Conservation (phyloP, 2,329 filamentous ascomycete species). For the Epichloe gansuensis region DNA sequence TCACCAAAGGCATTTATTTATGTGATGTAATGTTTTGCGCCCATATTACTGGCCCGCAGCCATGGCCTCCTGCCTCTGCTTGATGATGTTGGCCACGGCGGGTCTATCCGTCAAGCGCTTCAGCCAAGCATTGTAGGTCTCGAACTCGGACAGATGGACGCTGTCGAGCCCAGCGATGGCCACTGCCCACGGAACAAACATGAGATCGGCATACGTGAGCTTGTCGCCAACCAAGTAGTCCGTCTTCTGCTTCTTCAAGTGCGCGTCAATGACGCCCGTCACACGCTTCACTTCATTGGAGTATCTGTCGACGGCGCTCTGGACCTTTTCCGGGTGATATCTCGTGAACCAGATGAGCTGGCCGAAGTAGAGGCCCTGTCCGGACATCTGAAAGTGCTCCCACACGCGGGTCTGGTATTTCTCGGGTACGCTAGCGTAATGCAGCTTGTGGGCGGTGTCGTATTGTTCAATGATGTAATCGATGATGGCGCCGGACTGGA, state of each 20-base stretch:
- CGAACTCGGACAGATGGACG: not conserved
- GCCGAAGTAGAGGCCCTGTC: conserved; percentile 20
- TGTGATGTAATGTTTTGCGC: no score
- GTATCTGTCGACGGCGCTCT: conserved; percentile 17
- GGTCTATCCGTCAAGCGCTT: conserved; percentile 2
- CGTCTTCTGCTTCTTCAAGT: conserved; percentile 11
- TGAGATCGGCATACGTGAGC: conserved; percentile 15
- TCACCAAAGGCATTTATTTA: not conserved
- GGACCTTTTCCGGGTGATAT: conserved; percentile 13
- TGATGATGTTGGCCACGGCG: conserved; percentile 2
- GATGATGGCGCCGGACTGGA: conserved; percentile 13
- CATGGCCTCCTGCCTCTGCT: conserved; percentile 2
- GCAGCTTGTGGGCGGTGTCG: conserved; percentile 9
- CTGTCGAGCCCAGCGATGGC: not conserved
- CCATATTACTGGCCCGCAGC: not conserved
- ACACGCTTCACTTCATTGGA: conserved; percentile 16
- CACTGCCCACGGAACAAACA: conserved; percentile 13
- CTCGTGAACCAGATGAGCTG: conserved; percentile 13
- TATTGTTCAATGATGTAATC: conserved; percentile 14
- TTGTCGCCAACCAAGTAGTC: conserved; percentile 13
- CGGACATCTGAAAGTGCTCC: conserved; percentile 12
- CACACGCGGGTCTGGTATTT: conserved; percentile 8
- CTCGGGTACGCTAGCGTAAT: conserved; percentile 6
- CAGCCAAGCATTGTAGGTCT: conserved; percentile 5
- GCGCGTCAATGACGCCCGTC: conserved; percentile 14